phyloP scores from a whole-genome alignment of 805 yeast genomes.

The Saccharomycopsis sp. region DNA sequence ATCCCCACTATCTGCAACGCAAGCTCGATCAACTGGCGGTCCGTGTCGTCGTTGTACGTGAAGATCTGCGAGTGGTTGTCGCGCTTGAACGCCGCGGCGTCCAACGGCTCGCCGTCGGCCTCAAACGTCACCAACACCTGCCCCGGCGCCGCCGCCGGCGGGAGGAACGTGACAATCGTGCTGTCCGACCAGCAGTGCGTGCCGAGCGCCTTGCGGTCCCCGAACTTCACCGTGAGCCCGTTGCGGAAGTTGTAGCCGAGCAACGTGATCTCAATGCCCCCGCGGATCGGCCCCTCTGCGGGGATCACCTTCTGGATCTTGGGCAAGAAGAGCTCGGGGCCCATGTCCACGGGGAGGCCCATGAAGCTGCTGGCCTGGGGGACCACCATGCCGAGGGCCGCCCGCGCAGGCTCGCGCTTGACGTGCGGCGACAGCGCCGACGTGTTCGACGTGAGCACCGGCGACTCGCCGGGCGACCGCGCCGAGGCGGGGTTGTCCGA shows the following conservation, averaged over 20 bases:
- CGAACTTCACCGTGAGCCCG: conserved; percentile 80
- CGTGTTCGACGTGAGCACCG: conserved; percentile 16
- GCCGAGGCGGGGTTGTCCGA: conserved; percentile 11
- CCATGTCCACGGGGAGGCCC: too few species aligned
- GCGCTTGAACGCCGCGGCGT: conserved; percentile 9
- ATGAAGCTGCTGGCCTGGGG: not conserved
- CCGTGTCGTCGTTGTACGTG: conserved; percentile 93
- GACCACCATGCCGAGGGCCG: not conserved
- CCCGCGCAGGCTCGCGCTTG: conserved; percentile 5
- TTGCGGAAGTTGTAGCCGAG: conserved; percentile 82
- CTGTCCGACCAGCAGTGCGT: conserved; percentile 96
- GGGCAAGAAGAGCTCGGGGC: conserved; percentile 31
- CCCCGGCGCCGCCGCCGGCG: conserved; percentile 86
- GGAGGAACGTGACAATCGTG: conserved; percentile 87
- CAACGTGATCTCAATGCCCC: conserved; percentile 92
- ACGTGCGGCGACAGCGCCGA: conserved; percentile 10
- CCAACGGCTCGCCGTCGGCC: too few species aligned
- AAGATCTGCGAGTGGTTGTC: conserved; percentile 46
- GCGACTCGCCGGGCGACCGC: conserved; percentile 17
- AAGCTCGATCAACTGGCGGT: conserved; percentile 85
- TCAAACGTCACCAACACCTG: conserved; percentile 86
- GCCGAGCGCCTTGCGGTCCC: conserved; percentile 67
- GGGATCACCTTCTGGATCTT: conserved; percentile 85
- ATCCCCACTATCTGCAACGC: conserved; percentile 95
- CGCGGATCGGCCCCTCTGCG: conserved; percentile 90